Conservation (phyloP, 225 moss, liverwort and hornwort genomes). For the Marchantia paleacea region DNA sequence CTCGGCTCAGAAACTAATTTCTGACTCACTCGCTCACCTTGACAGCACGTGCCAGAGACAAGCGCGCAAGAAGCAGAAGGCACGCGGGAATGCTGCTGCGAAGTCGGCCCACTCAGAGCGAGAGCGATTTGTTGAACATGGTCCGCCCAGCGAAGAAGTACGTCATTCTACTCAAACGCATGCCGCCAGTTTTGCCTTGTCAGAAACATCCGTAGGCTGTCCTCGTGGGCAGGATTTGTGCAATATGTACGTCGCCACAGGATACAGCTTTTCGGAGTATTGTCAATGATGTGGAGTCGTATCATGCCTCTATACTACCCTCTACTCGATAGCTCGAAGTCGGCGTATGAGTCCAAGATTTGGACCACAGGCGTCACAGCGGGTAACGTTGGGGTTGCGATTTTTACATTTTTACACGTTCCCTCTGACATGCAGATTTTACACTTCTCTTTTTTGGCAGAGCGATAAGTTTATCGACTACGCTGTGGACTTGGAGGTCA, state of each 20-base stretch:
- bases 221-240: neutral
- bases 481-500: slow-evolving; percentile 13
- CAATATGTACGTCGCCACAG: neutral
- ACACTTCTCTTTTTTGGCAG: slow-evolving; percentile 1
- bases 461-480: slow-evolving; percentile 23
- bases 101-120: slow-evolving; percentile 21
- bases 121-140: slow-evolving; percentile 26
- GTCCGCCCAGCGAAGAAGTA: slow-evolving; percentile 25
- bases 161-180: neutral
- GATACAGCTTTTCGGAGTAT: neutral
- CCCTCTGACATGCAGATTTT: too few relatives aligned
- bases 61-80: slow-evolving; percentile 34
- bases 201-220: neutral
- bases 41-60: slow-evolving; percentile 37
- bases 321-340: neutral
- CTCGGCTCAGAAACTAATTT: neutral
- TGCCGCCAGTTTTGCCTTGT: neutral
- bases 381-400: neutral
- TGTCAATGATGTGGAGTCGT: neutral
- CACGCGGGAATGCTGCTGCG: slow-evolving; percentile 7
- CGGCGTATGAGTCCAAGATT: too few relatives aligned
- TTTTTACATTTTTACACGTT: neutral
- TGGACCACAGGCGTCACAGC: neutral
- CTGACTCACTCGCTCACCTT: neutral
- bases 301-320: neutral